These are phyloP conservation scores for Aspergillus tamarii DNA, from an alignment of 2,329 filamentous ascomycete genomes.

Conservation along the genomic window DNA sequence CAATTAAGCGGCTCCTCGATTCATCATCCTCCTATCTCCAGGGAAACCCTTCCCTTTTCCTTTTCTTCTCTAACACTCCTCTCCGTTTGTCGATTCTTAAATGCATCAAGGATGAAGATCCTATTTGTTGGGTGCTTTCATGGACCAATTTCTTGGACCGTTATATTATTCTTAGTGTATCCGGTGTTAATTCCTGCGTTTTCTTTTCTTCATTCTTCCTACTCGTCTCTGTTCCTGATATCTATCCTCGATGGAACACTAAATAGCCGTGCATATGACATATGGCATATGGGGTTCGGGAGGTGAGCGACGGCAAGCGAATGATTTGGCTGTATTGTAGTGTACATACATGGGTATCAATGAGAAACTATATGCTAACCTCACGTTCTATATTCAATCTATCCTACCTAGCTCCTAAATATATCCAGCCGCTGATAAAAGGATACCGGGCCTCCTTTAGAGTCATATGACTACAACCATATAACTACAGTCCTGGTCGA, in stretches of 20 bases:
- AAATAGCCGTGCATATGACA: slow-evolving; percentile 13
- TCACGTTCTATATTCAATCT: background rate
- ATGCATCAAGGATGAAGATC: slow-evolving; percentile 1
- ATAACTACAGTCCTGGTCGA: no score
- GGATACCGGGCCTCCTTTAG: no score
- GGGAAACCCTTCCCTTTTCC: background rate
- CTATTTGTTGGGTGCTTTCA: background rate
- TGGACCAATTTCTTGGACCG: background rate
- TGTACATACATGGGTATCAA: slow-evolving; percentile 21
- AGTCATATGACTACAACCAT: no score
- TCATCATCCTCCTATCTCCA: background rate
- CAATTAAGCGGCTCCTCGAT: slow-evolving; percentile 9
- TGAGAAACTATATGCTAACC: slow-evolving; percentile 8
- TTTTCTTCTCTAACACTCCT: background rate
- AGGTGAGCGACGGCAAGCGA: slow-evolving; percentile 8
- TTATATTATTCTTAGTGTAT: background rate
- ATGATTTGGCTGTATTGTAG: slow-evolving; percentile 20
- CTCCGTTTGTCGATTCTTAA: slow-evolving; percentile 3
- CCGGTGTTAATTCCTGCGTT: slow-evolving; percentile 7
- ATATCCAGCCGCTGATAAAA: no score
- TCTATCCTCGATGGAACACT: slow-evolving; percentile 8
- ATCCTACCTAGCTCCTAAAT: no score
- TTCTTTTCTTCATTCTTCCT: slow-evolving; percentile 9
- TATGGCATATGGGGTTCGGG: slow-evolving; percentile 12
- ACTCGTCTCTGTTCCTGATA: slow-evolving; percentile 10